Evolutionary conservation across 139 green algal species (phyloP), one percentile per base, ranked within the genome.

Genomic region (Chlamydomonas schloesseri): DNA sequence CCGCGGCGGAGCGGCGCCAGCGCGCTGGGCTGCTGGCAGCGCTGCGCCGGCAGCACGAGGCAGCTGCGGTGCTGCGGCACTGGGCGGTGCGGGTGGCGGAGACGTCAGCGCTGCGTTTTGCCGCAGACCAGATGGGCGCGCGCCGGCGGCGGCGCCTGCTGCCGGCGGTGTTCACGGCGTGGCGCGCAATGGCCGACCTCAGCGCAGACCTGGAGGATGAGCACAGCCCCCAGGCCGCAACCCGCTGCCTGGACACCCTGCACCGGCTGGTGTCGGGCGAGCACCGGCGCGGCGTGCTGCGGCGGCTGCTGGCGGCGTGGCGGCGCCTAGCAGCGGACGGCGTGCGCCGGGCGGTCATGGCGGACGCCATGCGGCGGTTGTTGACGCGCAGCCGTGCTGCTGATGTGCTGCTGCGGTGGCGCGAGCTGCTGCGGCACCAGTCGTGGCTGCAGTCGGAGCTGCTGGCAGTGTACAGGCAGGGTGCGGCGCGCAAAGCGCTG

Each of bases 241-340:
- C 42, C 4, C 64, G 78, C 26, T 26, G 60, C 18, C 31, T 74
- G 64, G 78, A 20, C 0, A 10, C 24, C 0, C 21, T 84, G 64
- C 42, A 28, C 37, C 42, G 46, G 14, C 31, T 13, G 28, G 29
- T 84, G 46, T 29, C 10, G 3, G 9, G 3, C 3, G 50, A 26
- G 21, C 78, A n/a, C 26, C 42, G 29, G 28, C 21, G 2, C 10
- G 42, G 29, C 17, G 1, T 74, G 42, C 42, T 42, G n/a, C 64
- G 78, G 2, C 62, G 64, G 0, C 64, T 74, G 37, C 64, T 84
- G 29, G 28, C 64, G 17, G 78, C 64, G 2, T 84, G 78, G 78
- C 62, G 78, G 42, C 64, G 47, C 42, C 6, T 84, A 31, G 60
- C 46, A 18, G 60, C 64, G 6, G 64, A 10, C 15, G 29, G 42